These are phyloP conservation scores for Protomyces inouyei DNA, from an alignment of 1,139 yeast species.

Conservation along the genomic window DNA sequence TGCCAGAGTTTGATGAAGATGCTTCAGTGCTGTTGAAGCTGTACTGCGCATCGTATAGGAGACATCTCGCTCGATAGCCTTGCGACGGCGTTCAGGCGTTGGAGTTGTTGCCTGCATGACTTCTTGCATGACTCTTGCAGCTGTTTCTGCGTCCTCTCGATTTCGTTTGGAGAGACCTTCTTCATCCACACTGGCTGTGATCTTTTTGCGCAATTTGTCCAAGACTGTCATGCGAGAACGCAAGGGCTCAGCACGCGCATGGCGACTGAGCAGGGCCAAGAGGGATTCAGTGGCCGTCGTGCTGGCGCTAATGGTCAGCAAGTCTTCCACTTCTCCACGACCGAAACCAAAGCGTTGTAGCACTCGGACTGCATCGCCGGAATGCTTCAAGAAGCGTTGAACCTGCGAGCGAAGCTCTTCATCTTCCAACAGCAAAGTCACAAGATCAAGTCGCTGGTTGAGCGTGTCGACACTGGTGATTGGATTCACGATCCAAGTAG, in stretches of 20 bases:
- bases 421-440: constrained; percentile 50
- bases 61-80: constrained; percentile 21
- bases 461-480: constrained; percentile 57
- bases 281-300: constrained; percentile 38
- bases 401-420: constrained; percentile 42
- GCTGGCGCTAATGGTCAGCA: constrained; percentile 46
- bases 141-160: constrained; percentile 31
- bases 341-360: constrained; percentile 51
- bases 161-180: constrained; percentile 32
- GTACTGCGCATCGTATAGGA: constrained; percentile 14
- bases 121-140: constrained; percentile 30
- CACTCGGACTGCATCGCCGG: constrained; percentile 52
- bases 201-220: constrained; percentile 35
- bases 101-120: constrained; percentile 7
- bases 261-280: constrained; percentile 30
- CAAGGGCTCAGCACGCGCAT: constrained; percentile 7
- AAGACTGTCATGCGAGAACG: constrained; percentile 30
- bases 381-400: constrained; percentile 39
- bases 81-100: constrained; percentile 9
- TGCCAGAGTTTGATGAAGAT: constrained; percentile 35
- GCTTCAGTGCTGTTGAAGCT: constrained; percentile 31
- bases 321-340: constrained; percentile 46
- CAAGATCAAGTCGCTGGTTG: constrained; percentile 56
- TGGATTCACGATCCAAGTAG: constrained; percentile 79
- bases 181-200: constrained; percentile 39